Evolutionary conservation across 2,329 filamentous ascomycete genomes (phyloP).

Genomic region (Albophoma yamanashiensis): DNA sequence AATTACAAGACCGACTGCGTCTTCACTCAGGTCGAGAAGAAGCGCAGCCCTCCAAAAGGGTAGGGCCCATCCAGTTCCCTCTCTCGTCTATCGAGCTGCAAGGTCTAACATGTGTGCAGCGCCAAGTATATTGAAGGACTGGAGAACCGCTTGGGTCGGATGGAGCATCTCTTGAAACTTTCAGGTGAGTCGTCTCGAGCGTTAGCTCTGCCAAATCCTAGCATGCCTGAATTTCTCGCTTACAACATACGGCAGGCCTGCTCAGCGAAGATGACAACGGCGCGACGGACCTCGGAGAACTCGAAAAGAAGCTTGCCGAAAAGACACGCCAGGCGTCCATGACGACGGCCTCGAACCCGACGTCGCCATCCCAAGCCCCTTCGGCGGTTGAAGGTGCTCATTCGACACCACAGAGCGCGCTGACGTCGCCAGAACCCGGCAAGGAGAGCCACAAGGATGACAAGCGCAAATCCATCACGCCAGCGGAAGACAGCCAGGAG

Average conservation of each 20-base stretch:
- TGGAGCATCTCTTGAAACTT: slow-evolving; percentile 83
- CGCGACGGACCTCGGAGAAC: slow-evolving; percentile 74
- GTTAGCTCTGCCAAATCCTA: neutral
- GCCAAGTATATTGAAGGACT: slow-evolving; percentile 97
- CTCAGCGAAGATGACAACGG: slow-evolving; percentile 77
- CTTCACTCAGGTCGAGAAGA: slow-evolving; percentile 98
- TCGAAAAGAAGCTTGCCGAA: slow-evolving; percentile 66
- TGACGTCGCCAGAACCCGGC: slow-evolving; percentile 40
- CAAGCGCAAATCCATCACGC: slow-evolving; percentile 24
- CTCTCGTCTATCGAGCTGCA: neutral
- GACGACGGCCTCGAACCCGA: slow-evolving; percentile 32
- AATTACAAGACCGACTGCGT: slow-evolving; percentile 98
- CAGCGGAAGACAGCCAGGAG: slow-evolving; percentile 30
- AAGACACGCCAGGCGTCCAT: slow-evolving; percentile 42
- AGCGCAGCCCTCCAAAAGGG: slow-evolving; percentile 94
- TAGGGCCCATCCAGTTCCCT: slow-evolving; percentile 29
- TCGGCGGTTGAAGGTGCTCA: slow-evolving; percentile 29
- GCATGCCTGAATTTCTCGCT: neutral
- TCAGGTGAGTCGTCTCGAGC: slow-evolving; percentile 43
- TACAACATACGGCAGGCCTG: slow-evolving; percentile 40
- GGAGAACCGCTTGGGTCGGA: slow-evolving; percentile 87
- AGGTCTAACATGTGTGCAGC: slow-evolving; percentile 31
- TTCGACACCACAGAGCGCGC: slow-evolving; percentile 41
- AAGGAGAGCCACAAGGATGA: slow-evolving; percentile 22
- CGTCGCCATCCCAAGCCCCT: slow-evolving; percentile 38